A percentile compares a stretch with the other conserved stretches of the same genome.
phyloP scores from a whole-genome alignment of 2,329 filamentous ascomycete species.

The Claviceps purpurea region DNA sequence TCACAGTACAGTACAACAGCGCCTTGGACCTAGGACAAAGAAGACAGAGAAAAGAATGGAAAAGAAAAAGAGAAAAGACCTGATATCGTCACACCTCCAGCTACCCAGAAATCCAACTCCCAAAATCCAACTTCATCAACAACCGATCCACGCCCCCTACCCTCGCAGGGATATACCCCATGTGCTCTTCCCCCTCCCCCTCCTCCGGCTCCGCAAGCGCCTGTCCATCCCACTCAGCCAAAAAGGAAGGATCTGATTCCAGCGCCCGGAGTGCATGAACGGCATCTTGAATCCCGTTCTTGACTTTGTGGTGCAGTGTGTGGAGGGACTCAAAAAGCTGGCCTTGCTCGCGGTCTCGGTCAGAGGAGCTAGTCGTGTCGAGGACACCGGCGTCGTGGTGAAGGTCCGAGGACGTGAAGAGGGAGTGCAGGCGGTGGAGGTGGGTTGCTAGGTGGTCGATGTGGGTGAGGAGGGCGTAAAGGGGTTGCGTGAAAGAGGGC shows the following conservation, averaged over 20 bases:
- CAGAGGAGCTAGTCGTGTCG: conserved; percentile 48
- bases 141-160: conserved; percentile 72
- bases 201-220: conserved; percentile 26
- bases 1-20: too few species aligned
- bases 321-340: conserved; percentile 53
- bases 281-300: conserved; percentile 52
- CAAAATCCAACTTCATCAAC: conserved; percentile 80
- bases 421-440: conserved; percentile 58
- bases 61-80: too few species aligned
- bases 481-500: conserved; percentile 45
- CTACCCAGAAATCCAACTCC: conserved; percentile 36
- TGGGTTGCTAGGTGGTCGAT: conserved; percentile 74
- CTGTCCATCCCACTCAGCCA: conserved; percentile 29
- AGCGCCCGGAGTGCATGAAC: conserved; percentile 39
- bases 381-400: conserved; percentile 73
- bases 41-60: not conserved
- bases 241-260: conserved; percentile 30
- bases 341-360: conserved; percentile 58
- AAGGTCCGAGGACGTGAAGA: conserved; percentile 68
- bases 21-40: not conserved
- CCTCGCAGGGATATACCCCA: conserved; percentile 52
- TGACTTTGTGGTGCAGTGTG: conserved; percentile 49
- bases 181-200: conserved; percentile 14
- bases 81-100: conserved; percentile 7
- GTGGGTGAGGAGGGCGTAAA: conserved; percentile 55